phyloP scores from a whole-genome alignment of 2,329 filamentous ascomycete species.

The Onygena corvina region DNA sequence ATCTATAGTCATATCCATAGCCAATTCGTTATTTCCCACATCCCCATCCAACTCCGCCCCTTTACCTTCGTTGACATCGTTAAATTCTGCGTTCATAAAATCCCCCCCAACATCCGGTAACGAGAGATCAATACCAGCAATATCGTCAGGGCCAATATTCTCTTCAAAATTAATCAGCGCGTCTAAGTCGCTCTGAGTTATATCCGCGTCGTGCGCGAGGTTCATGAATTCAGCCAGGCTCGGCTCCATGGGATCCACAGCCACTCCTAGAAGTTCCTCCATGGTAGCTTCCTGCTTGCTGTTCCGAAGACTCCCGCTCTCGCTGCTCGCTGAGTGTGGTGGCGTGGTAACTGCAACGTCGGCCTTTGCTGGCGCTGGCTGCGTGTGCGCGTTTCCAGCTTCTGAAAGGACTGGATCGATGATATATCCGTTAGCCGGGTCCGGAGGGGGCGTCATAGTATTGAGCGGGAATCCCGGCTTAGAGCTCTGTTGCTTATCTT shows the following conservation, averaged over 20 bases:
- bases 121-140: conserved; percentile 11
- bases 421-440: conserved; percentile 25
- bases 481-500: neutral
- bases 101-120: conserved; percentile 7
- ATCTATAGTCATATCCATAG: neutral
- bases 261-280: neutral
- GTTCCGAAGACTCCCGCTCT: conserved; percentile 25
- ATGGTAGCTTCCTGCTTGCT: conserved; percentile 8
- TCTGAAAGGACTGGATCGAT: neutral
- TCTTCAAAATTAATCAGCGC: conserved; percentile 38
- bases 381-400: conserved; percentile 18
- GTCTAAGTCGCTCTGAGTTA: conserved; percentile 37
- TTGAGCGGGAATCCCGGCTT: conserved; percentile 14
- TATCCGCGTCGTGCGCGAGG: conserved; percentile 34
- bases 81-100: conserved; percentile 7
- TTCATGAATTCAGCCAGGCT: conserved; percentile 34
- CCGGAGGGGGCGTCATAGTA: conserved; percentile 32
- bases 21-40: conserved; percentile 4
- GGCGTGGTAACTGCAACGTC: conserved; percentile 30
- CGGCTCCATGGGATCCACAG: conserved; percentile 20
- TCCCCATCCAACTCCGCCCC: conserved; percentile 16
- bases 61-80: conserved; percentile 17
- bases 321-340: conserved; percentile 32
- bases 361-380: neutral
- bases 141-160: conserved; percentile 24